Base-by-base conservation (phyloP, 768 basidiomycete genomes). In the Lentinula sp. region DNA sequence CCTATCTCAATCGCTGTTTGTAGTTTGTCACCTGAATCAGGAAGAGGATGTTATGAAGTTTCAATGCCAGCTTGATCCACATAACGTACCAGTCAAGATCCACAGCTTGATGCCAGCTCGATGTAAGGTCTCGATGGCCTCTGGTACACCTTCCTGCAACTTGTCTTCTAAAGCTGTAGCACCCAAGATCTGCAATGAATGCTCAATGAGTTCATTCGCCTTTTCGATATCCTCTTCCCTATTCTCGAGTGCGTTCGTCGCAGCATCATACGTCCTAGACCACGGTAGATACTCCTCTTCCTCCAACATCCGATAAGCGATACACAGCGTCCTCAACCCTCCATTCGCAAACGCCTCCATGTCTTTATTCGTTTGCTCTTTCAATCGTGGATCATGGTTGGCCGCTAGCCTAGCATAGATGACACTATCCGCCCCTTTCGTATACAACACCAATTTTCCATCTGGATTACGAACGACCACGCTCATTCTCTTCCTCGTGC, bases 1-100 rank as follows among this genome's bases (percentile, higher is more conserved):
- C 91, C 96, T 64, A 99, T 98, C 71, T 98, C 96, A 69, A 99
- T 98, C 13, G 96, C 96, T 0, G 96, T 99, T 72, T 98, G 95
- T 1, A 98, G 80, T 73, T 99, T 99, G 75, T 99, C 96, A 31
- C 95, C 92, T 89, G 64, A 4, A 42, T 23, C 54, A 4, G 62
- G 56, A 49, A 18, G 57, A 39, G 49, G 46, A 52, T 18, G 57
- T 63, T 37, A 46, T 15, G 5, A 9, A 23, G 21, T 28, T 10
- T 43, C 52, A 55, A 51, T 42, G 6, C 57, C 45, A 59, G 13
- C 37, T 39, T 39, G 37, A 49, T 46, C 23, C 46, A 57, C 57
- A 39, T 6, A 37, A 71, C 75, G 39, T 60, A 89, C 91, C 95
- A 39, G 96, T 98, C 53, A 98, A 75, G 71, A 98, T 96, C 96